Evolutionary conservation across 768 basidiomycete genomes (phyloP).

Genomic region (Hypsizygus marmoreus): DNA sequence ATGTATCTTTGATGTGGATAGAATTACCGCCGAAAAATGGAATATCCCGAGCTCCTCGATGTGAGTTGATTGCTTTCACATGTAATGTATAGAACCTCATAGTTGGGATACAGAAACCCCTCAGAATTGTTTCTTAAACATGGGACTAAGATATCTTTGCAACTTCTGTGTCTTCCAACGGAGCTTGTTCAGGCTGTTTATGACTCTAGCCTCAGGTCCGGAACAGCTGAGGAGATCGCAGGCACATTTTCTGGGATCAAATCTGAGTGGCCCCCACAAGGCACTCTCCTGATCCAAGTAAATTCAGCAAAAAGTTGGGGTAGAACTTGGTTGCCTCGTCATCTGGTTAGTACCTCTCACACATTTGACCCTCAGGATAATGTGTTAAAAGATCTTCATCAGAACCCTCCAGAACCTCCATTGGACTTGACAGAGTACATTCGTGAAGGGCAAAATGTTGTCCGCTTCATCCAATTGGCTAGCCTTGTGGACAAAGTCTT

Average conservation of each 20-base stretch:
- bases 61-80: slow-evolving; percentile 14
- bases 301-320: slow-evolving; percentile 37
- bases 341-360: slow-evolving; percentile 48
- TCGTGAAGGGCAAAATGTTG: slow-evolving; percentile 44
- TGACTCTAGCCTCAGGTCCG: slow-evolving; percentile 14
- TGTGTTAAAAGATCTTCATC: too few species aligned
- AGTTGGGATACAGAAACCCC: neutral
- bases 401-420: slow-evolving; percentile 27
- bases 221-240: slow-evolving; percentile 25
- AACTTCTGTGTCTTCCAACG: slow-evolving; percentile 35
- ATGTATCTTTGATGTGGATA: slow-evolving; percentile 38
- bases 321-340: slow-evolving; percentile 44
- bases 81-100: neutral
- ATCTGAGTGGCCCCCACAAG: slow-evolving; percentile 47
- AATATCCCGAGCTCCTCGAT: slow-evolving; percentile 17
- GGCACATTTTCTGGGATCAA: slow-evolving; percentile 23
- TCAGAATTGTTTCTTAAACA: neutral
- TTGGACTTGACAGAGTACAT: slow-evolving; percentile 45
- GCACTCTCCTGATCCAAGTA: slow-evolving; percentile 45
- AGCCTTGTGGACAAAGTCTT: slow-evolving; percentile 44
- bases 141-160: slow-evolving; percentile 29
- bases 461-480: slow-evolving; percentile 53
- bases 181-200: slow-evolving; percentile 21
- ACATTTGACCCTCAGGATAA: too few species aligned
- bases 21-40: slow-evolving; percentile 36